Base-by-base conservation (phyloP, 1,139 yeast species). In the Candida pseudoviswanathii region DNA sequence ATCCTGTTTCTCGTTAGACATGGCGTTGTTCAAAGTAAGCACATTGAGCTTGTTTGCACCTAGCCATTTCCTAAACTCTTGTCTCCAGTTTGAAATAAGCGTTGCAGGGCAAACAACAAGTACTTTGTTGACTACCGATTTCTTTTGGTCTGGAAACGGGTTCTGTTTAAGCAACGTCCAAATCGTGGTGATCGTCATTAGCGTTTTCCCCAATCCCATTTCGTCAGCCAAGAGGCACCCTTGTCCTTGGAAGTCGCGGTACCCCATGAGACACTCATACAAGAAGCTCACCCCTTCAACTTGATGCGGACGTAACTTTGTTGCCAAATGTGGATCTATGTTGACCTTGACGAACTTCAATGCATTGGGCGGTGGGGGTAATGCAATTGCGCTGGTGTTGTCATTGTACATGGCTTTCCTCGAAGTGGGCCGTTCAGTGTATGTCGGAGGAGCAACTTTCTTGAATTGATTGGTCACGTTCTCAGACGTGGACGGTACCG, bases 141-240 rank as follows among this genome's bases (percentile, higher is more conserved):
- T 53, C 1, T 64, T 61, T 39, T 64, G 61, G 1, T 68, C 47
- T 0, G 72, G 41, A 42, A 66, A 61, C 0, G 96, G 96, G 16
- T 83, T 82, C 58, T 90, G 97, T 57, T 82, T 85, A 31, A 90
- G 65, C 22, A 95, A 66, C 0, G 97, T 90, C 96, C 96, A 90
- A 3, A 94, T 77, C 34, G 91, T 64, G 0, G 96, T 63, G 3
- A 94, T 92, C 0, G 97, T 84, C 81, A 86, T 91, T 34, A 94
- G 68, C 0, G 98, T 92, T 62, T 94, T 94, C 0, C 99, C 99
- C 26, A 94, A 73, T 0, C 99, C 99, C 99, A 94, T 94, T 62
- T 94, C 98, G 65, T 94, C 99, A 0, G 99, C 99, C 45, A 94
- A 67, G 5, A 94, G 70, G 2, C 95, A 94, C 0, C 99, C 98